Conservation (phyloP, 306 rosid species). For the Mimosa pudica region DNA sequence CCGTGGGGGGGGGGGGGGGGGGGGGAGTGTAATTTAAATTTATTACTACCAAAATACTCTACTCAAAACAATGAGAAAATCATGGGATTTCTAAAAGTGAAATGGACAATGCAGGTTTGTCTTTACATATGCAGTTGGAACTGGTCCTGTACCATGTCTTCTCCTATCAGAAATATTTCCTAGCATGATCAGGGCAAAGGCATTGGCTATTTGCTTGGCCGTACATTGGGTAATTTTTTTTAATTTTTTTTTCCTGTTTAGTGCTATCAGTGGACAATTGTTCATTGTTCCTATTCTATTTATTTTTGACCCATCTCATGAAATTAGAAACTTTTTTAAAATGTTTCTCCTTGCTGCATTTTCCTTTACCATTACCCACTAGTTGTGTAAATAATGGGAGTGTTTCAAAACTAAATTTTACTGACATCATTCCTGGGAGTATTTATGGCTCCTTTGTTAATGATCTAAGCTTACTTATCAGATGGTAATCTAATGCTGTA, state of each 20-base stretch:
- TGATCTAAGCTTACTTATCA: not conserved
- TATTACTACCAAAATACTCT: not conserved
- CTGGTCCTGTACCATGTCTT: slow-evolving; percentile 68
- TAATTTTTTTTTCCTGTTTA: slow-evolving; percentile 23
- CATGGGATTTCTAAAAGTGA: slow-evolving; percentile 11
- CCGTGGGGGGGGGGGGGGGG: not conserved
- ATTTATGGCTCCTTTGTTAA: too few relatives aligned
- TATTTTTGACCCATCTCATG: not conserved
- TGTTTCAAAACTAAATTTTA: not conserved
- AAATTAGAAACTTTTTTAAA: slow-evolving; percentile 6
- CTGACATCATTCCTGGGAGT: slow-evolving; percentile 5
- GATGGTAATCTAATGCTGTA: slow-evolving; percentile 6
- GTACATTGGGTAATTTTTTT: slow-evolving; percentile 57
- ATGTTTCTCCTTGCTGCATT: slow-evolving; percentile 15
- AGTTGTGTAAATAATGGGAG: not conserved
- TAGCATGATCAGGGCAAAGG: slow-evolving; percentile 56
- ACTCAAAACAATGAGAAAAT: slow-evolving; percentile 17
- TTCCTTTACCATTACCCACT: not conserved
- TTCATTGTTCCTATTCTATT: not conserved
- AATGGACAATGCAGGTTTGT: slow-evolving; percentile 53
- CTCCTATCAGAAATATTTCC: slow-evolving; percentile 63
- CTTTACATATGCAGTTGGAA: slow-evolving; percentile 49
- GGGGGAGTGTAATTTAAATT: not conserved
- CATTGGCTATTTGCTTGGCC: slow-evolving; percentile 62
- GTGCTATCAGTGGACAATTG: not conserved